These are phyloP conservation scores for Diaporthe australafricana DNA, from an alignment of 2,329 filamentous ascomycete genomes.

Conservation along the genomic window DNA sequence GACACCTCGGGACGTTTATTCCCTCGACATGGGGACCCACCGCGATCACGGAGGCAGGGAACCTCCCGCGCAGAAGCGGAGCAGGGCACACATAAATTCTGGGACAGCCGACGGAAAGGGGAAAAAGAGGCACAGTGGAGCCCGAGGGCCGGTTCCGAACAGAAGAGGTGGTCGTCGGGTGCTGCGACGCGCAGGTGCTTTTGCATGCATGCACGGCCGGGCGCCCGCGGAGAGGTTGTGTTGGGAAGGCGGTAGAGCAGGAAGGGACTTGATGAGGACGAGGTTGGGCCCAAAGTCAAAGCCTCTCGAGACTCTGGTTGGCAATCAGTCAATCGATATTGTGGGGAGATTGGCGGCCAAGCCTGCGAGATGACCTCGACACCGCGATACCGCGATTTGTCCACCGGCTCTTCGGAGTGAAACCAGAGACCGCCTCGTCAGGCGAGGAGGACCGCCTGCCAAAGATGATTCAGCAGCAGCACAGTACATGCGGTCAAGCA, in stretches of 20 bases:
- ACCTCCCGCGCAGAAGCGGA: neutral
- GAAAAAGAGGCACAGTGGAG: neutral
- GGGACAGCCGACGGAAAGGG: neutral
- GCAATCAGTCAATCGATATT: conserved; percentile 25
- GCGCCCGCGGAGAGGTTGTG: neutral
- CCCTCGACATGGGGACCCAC: neutral
- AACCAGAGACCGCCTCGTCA: neutral
- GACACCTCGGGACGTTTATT: neutral
- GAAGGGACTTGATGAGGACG: neutral
- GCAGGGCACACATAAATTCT: neutral
- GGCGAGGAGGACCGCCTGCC: neutral
- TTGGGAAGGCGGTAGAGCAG: neutral
- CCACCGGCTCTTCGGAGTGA: neutral
- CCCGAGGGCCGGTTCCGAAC: conserved; percentile 4
- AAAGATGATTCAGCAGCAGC: neutral
- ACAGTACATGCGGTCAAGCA: conserved; percentile 7
- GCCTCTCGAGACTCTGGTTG: neutral
- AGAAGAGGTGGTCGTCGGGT: conserved; percentile 4
- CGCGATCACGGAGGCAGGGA: conserved; percentile 22
- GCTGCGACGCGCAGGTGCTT: neutral
- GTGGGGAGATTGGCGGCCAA: conserved; percentile 10
- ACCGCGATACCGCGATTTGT: neutral
- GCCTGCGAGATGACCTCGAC: conserved; percentile 11
- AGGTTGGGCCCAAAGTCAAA: neutral
- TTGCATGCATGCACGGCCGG: neutral